Conservation (phyloP, 2,329 filamentous ascomycete genomes). For the Fonsecaea erecta region DNA sequence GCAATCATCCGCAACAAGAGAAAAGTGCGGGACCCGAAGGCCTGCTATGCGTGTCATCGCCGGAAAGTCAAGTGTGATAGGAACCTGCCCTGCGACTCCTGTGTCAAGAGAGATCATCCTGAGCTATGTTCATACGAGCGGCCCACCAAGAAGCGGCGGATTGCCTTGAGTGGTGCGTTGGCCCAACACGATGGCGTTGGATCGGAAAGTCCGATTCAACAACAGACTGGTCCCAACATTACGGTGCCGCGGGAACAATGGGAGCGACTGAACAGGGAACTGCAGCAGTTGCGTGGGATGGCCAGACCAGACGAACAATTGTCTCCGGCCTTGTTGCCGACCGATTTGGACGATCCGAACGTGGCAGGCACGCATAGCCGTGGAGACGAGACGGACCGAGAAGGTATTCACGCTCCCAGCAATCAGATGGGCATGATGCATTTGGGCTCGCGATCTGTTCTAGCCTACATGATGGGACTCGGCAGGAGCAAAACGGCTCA, state of each 20-base stretch:
- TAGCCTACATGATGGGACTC: conserved; percentile 63
- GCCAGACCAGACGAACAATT: conserved; percentile 11
- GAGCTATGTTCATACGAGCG: conserved; percentile 56
- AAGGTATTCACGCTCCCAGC: conserved; percentile 66
- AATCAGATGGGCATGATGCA: conserved; percentile 65
- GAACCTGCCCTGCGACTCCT: conserved; percentile 55
- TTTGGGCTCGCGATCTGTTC: conserved; percentile 64
- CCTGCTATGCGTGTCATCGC: conserved; percentile 38
- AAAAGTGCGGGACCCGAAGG: conserved; percentile 54
- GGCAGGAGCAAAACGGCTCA: conserved; percentile 56
- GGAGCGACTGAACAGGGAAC: conserved; percentile 37
- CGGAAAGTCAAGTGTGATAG: conserved; percentile 54
- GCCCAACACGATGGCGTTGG: conserved; percentile 23
- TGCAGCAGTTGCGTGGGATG: conserved; percentile 25
- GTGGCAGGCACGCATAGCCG: conserved; percentile 26
- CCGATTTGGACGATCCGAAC: conserved; percentile 23
- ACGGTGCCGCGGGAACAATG: conserved; percentile 38
- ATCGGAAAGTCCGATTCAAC: conserved; percentile 25
- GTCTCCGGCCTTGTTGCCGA: conserved; percentile 17
- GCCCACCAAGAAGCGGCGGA: conserved; percentile 51
- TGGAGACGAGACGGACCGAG: conserved; percentile 44
- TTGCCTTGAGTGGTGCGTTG: conserved; percentile 33
- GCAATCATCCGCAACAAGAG: conserved; percentile 54
- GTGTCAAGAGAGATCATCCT: conserved; percentile 55
- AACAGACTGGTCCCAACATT: conserved; percentile 35